Base-by-base conservation (phyloP, 176 grass and related monocot genomes). In the Musa beccarii region DNA sequence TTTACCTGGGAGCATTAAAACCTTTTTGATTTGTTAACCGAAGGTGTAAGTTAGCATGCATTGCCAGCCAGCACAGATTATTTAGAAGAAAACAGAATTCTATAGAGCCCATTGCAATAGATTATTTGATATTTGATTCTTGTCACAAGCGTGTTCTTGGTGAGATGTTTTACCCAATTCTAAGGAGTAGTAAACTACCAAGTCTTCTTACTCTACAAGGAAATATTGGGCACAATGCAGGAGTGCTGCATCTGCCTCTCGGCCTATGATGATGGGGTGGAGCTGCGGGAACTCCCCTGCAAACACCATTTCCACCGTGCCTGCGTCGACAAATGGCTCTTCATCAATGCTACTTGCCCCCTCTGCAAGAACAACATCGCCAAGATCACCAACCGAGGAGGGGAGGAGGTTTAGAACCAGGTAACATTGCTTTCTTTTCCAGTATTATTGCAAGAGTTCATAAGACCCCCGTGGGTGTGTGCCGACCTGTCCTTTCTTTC, bases 171-270 rank as follows among this genome's bases (percentile, higher is more conserved):
- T 34, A 34, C 29, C 29, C 29, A 34, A 34, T 34, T 34, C 29
- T 34, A 5, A 34, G 29, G 29, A 34, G 29, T 4, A 28, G 2
- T 28, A 28, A 28, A 34, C 29, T 4, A 34, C 29, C 5, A 5
- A 43, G 4, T 43, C 34, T 43, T 43, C 34, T 43, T 43, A 43
- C 3, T 43, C 34, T 43, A 43, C 34, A 43, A 43, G 34, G 4
- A 6, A 28, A 43, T 9, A 15, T 14, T 68, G 25, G 8, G 25
- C 12, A 22, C 66, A 16, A 16, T 23, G 66, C 72, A 85, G 87
- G 87, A 85, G 79, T 89, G 83, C 75, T 74, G 83, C 79, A 85
- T 89, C 65, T 85, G 87, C 72, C 83, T 89, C 21, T 85, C 79
- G 51, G 29, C 74, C 49, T 89, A 80, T 52, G 77, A 86, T 19